Evolutionary conservation across 1,139 yeast genomes (phyloP).

Genomic region (Yamadazyma buinensis): DNA sequence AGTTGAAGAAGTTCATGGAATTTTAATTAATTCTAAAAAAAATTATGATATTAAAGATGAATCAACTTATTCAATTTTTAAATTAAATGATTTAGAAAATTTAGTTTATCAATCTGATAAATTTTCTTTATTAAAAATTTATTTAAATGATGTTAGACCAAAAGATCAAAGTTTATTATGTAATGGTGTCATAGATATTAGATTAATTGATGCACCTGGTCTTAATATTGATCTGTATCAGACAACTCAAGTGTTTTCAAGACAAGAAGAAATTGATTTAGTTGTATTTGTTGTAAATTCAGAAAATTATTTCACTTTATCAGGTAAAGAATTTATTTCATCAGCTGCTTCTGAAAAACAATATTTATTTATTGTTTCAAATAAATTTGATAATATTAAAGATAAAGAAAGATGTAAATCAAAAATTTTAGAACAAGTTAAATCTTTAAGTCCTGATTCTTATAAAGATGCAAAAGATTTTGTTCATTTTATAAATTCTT

Average conservation of each 20-base stretch:
- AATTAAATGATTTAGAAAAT: constrained; percentile 55
- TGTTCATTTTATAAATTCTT: constrained; percentile 89
- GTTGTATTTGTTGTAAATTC: constrained; percentile 96
- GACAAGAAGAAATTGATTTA: constrained; percentile 96
- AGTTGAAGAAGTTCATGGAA: constrained; percentile 90
- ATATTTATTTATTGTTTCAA: constrained; percentile 89
- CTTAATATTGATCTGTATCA: constrained; percentile 89
- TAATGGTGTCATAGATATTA: constrained; percentile 90
- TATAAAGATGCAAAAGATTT: constrained; percentile 82
- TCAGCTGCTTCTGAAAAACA: constrained; percentile 91
- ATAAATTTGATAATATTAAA: constrained; percentile 79
- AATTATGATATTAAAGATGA: constrained; percentile 58
- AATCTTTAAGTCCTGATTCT: constrained; percentile 83
- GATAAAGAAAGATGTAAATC: constrained; percentile 76
- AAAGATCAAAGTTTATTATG: constrained; percentile 68
- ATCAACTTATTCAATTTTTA: constrained; percentile 57
- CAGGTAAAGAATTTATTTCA: constrained; percentile 90
- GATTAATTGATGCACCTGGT: constrained; percentile 96
- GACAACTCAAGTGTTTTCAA: constrained; percentile 90
- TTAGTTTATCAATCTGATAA: constrained; percentile 74
- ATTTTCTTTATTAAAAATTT: constrained; percentile 73
- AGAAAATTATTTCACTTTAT: constrained; percentile 90
- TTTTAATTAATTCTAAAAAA: constrained; percentile 51
- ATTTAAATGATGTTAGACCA: constrained; percentile 72
- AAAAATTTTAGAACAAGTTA: constrained; percentile 82